A percentile compares a stretch with the other conserved stretches of the same genome.
Conservation (phyloP, 345 rosid species). For the Heritiera fomes region DNA sequence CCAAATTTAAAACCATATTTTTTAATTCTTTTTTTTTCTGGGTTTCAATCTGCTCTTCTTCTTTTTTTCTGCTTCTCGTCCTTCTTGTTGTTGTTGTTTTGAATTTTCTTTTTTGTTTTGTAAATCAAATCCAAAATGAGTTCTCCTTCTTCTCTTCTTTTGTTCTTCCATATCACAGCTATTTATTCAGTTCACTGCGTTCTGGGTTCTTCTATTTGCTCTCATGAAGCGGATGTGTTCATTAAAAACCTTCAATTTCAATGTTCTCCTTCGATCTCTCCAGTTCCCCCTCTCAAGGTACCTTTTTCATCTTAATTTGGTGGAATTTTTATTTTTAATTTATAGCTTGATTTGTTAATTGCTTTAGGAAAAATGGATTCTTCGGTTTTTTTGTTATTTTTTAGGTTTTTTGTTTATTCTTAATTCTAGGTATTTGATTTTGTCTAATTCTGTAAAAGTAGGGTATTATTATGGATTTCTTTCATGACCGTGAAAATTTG, state of each 20-base stretch:
- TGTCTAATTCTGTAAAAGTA: neutral
- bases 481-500: constrained; percentile 7
- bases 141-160: constrained; percentile 23
- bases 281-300: constrained; percentile 63
- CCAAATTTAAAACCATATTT: neutral
- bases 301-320: constrained; percentile 3
- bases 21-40: neutral
- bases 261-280: constrained; percentile 59
- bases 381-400: constrained; percentile 8
- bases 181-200: constrained; percentile 32
- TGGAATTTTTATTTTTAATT: neutral
- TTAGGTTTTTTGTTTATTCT: neutral
- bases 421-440: constrained; percentile 11
- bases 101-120: neutral
- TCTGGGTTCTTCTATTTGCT: constrained; percentile 44
- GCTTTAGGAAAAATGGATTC: constrained; percentile 5
- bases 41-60: constrained; percentile 19
- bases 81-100: neutral
- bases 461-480: constrained; percentile 19
- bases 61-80: neutral
- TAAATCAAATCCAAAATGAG: constrained; percentile 33
- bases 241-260: constrained; percentile 40
- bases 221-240: constrained; percentile 42
- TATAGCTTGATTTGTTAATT: neutral
- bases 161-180: constrained; percentile 35